Base-by-base conservation (phyloP, 805 yeast species). In the Cyberlindnera japonica region DNA sequence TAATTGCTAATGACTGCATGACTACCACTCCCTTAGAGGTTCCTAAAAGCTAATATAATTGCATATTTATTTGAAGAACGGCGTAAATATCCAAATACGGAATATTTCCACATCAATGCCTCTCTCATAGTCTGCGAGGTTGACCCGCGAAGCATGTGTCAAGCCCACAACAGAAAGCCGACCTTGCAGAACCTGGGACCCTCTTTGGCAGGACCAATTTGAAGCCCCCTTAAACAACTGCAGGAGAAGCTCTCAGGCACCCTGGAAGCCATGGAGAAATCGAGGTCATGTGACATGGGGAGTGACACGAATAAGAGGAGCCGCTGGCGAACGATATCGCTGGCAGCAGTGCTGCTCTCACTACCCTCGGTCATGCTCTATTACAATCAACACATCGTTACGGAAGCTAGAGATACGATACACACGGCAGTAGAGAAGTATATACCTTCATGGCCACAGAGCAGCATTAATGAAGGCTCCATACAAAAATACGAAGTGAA, bases 321-420 rank as follows among this genome's bases (percentile, higher is more conserved):
- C 17, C 34, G 34, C 16, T 38, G 41, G 41, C 12, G 14, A 2
- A 31, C 16, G 10, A 22, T 38, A 3, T 26, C 37, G 6, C 3
- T 24, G 11, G 33, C 41, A 5, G 37, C 40, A 7, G n/a, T 38
- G 25, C 28, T 38, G 21, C 19, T 38, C 8, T 18, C 22, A n/a
- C 33, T 23, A 3, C 41, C 41, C 13, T 19, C 41, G 24, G 33
- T 38, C 11, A 32, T 16, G 22, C 33, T 32, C 25, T 38, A 38
- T 33, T 15, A 38, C 27, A 32, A 32, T 20, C n/a, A 6, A 11
- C 22, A 29, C 33, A 9, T 18, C n/a, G 13, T 29, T 14, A 6
- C 17, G 10, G 33, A 12, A n/a, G 22, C 33, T 13, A 21, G 14
- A 21, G 18, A 31, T 8, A 21, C 30, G 17, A n/a, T 27, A 14